Base-by-base conservation (phyloP, 257 asterid genomes). In the Solanum pinnatisectum region DNA sequence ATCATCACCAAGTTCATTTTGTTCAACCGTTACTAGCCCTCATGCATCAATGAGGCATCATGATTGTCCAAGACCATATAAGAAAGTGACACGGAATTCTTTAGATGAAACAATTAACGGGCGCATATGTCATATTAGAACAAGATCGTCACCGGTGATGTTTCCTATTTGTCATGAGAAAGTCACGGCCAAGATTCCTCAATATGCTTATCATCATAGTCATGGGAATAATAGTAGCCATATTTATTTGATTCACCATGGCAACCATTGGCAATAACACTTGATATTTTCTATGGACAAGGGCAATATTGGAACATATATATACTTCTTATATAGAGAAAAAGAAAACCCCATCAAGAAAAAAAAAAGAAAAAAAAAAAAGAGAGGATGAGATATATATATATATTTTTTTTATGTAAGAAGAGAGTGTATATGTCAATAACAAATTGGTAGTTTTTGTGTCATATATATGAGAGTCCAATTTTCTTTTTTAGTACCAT, bases 231-330 rank as follows among this genome's bases (percentile, higher is more conserved):
- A 68, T 83, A 90, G 90, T 74, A 90, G 93, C 82, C 91, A 84
- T 79, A 89, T 90, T 67, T 92, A 93, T 87, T 87, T 92, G 79
- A 85, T 92, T 87, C 93, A 90, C 90, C 89, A 92, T 73, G 95
- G 96, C 52, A 92, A 89, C 74, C 92, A 91, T 87, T 94, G 95
- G 95, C 96, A 92, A 89, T 94, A 89, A 84, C 84, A 83, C 83
- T 32, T n/a, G 59, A 4, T 67, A 35, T 30, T 79, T 79, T 79
- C 65, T 36, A 27, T 2, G 65, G 84, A 44, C 84, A 79, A 44
- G 39, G 39, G 16, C 67, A 59, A 59, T 81, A 39, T 30, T 20
- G 42, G 85, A 81, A 49, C 27, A 81, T 81, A 46, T 10, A 81
- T 81, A 81, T 81, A 81, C 30, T 27, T 16, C n/a, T 49, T 5